phyloP scores from a whole-genome alignment of 805 yeast species.

The Teunomyces gatunensis region DNA sequence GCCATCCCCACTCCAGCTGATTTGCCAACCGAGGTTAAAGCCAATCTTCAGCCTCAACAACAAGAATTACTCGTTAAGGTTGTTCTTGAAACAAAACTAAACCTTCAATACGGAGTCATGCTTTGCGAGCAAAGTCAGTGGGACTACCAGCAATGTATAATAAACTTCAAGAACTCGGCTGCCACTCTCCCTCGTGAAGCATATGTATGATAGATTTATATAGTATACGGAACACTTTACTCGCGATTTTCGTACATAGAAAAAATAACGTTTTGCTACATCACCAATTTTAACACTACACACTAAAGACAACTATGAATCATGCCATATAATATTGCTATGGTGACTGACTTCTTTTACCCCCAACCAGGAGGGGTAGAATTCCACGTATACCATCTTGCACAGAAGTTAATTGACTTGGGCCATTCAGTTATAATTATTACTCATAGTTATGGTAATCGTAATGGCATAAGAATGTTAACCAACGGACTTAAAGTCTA shows the following conservation, averaged over 20 bases:
- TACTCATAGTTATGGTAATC: conserved; percentile 82
- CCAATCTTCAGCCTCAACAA: conserved; percentile 52
- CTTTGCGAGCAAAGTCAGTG: conserved; percentile 85
- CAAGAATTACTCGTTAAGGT: conserved; percentile 64
- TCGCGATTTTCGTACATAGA: neutral
- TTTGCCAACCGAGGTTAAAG: conserved; percentile 55
- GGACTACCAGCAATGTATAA: conserved; percentile 68
- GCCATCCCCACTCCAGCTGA: conserved; percentile 31
- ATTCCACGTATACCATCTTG: conserved; percentile 86
- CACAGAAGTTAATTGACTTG: conserved; percentile 72
- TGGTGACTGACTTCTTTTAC: conserved; percentile 96
- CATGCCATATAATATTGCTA: conserved; percentile 43
- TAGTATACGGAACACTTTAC: neutral
- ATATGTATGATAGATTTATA: conserved; percentile 12
- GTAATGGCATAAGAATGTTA: conserved; percentile 78
- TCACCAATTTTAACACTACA: neutral
- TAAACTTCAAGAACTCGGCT: conserved; percentile 68
- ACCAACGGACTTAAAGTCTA: conserved; percentile 93
- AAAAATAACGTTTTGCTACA: neutral
- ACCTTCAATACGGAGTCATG: conserved; percentile 75
- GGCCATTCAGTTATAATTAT: conserved; percentile 87
- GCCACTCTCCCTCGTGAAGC: conserved; percentile 47
- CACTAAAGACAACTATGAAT: neutral
- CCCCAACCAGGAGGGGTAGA: conserved; percentile 99
- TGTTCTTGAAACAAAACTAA: conserved; percentile 70